These are phyloP conservation scores for Ephemerocybe angulata DNA, from an alignment of 768 basidiomycete genomes.

Conservation along the genomic window DNA sequence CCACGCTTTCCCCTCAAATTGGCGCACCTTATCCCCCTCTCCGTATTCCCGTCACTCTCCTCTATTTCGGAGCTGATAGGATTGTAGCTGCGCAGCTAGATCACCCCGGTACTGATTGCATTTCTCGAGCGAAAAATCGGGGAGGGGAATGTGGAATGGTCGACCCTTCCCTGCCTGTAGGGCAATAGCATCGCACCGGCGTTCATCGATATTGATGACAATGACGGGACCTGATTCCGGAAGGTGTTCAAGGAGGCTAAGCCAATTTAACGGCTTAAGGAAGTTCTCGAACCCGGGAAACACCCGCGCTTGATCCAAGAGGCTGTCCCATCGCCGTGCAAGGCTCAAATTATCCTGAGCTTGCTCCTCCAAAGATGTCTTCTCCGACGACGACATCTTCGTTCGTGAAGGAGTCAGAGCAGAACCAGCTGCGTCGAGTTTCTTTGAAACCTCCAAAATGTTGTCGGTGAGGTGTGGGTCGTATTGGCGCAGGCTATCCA, in stretches of 20 bases:
- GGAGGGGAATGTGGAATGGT: conserved; percentile 11
- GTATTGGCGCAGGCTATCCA: conserved; percentile 11
- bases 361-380: conserved; percentile 15
- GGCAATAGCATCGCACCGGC: conserved; percentile 20
- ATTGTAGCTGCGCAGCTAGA: not conserved
- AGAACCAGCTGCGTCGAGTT: conserved; percentile 12
- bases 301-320: conserved; percentile 9
- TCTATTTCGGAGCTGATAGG: not conserved
- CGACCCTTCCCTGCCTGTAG: conserved; percentile 3
- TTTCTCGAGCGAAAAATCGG: conserved; percentile 1
- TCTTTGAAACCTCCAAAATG: conserved; percentile 11
- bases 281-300: conserved; percentile 20
- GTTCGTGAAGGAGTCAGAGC: not conserved
- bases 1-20: not conserved
- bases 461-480: conserved; percentile 11
- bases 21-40: not conserved
- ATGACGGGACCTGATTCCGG: conserved; percentile 18
- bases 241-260: conserved; percentile 3
- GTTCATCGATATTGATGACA: conserved; percentile 14
- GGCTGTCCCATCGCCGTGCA: conserved; percentile 16
- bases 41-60: not conserved
- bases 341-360: conserved; percentile 13
- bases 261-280: conserved; percentile 10
- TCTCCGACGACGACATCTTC: not conserved
- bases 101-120: not conserved